These are phyloP conservation scores for Xylaria bambusicola DNA, from an alignment of 495 filamentous ascomycete genomes.

Conservation along the genomic window DNA sequence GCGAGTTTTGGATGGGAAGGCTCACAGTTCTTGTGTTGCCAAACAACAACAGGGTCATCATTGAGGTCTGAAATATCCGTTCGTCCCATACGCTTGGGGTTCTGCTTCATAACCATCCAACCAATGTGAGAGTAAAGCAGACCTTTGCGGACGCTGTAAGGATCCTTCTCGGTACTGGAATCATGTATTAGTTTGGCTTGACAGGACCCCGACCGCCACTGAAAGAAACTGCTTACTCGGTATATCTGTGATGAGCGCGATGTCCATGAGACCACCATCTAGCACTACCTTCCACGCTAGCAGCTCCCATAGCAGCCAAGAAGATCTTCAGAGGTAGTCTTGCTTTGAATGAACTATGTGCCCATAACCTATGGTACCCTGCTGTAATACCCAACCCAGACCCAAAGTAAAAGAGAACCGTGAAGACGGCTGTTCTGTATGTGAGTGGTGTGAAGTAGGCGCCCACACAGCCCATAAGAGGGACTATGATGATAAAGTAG, in stretches of 20 bases:
- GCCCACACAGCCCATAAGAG: conserved; percentile 71
- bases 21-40: conserved; percentile 83
- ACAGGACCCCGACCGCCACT: neutral
- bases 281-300: conserved; percentile 94
- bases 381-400: conserved; percentile 89
- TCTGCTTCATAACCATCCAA: conserved; percentile 93
- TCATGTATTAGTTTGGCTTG: neutral
- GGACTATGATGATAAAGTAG: conserved; percentile 81
- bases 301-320: conserved; percentile 87
- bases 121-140: conserved; percentile 95
- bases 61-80: conserved; percentile 97
- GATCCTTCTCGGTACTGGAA: conserved; percentile 85
- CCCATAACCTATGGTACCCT: conserved; percentile 91
- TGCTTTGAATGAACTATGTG: conserved; percentile 94
- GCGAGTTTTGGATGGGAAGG: neutral
- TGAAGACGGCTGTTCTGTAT: conserved; percentile 75
- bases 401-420: conserved; percentile 88
- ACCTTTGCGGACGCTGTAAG: conserved; percentile 98
- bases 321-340: conserved; percentile 84
- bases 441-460: conserved; percentile 81
- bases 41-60: conserved; percentile 89
- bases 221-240: conserved; percentile 55
- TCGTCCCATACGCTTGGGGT: conserved; percentile 88
- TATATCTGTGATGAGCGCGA: conserved; percentile 97
- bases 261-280: conserved; percentile 98